Evolutionary conservation across 257 asterid genomes (phyloP).

Genomic region (Petunia axillaris): DNA sequence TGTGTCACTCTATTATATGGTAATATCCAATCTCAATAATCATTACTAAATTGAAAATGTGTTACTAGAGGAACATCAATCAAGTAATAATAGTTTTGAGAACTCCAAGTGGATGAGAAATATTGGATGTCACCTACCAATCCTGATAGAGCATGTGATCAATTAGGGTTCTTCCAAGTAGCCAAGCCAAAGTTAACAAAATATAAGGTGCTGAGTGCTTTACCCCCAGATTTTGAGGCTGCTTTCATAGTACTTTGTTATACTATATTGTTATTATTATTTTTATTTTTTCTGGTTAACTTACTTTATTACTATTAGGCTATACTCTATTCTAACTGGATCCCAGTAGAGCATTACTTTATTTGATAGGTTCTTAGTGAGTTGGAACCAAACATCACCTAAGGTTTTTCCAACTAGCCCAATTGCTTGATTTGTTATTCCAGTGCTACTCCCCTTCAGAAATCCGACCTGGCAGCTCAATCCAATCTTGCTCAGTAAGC

Average conservation of each 20-base stretch:
- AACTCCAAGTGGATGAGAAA: conserved; percentile 22
- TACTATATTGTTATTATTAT: neutral
- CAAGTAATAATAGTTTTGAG: neutral
- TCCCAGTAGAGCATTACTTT: neutral
- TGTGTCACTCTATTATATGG: neutral
- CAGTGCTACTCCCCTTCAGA: neutral
- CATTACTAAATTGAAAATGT: neutral
- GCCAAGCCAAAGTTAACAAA: neutral
- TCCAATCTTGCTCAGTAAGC: neutral
- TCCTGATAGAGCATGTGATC: neutral
- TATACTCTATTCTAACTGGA: neutral
- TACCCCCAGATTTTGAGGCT: conserved; percentile 12
- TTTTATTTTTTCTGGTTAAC: neutral
- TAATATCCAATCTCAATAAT: neutral
- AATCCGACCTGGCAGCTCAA: neutral
- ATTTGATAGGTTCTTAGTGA: conserved; percentile 27
- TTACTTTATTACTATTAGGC: neutral
- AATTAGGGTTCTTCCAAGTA: neutral
- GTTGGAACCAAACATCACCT: conserved; percentile 27
- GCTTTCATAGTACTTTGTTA: neutral
- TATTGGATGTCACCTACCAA: conserved; percentile 29
- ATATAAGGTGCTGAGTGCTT: neutral
- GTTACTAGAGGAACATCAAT: neutral
- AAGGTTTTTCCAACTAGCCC: neutral
- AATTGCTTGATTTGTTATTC: neutral